phyloP scores from a whole-genome alignment of 179 eudicot species.

The Nepenthes alata region DNA sequence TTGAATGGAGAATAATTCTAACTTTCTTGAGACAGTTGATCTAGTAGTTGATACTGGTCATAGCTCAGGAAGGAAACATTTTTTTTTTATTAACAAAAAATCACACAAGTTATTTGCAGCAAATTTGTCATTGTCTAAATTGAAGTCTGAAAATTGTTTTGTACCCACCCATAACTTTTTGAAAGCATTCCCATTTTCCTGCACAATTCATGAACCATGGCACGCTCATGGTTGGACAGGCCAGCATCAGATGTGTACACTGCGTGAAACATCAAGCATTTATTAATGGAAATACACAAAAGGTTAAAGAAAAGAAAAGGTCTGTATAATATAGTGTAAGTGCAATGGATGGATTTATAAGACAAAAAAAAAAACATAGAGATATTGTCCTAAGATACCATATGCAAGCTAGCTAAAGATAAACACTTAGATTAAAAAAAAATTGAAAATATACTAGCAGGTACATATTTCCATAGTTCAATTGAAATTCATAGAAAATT shows the following conservation, averaged over 20 bases:
- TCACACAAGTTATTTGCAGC: background rate
- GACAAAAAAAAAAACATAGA: background rate
- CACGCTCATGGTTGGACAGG: conserved; percentile 55
- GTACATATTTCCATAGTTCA: too few relatives aligned
- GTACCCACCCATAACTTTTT: conserved; percentile 72
- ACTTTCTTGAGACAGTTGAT: too few relatives aligned
- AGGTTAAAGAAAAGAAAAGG: background rate
- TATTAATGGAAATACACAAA: background rate
- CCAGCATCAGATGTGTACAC: conserved; percentile 49
- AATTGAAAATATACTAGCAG: too few relatives aligned
- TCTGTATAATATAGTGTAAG: background rate
- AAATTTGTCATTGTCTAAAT: background rate
- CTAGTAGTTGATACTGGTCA: background rate
- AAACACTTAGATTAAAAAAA: too few relatives aligned
- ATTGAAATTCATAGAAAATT: too few relatives aligned
- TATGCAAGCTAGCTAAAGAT: too few relatives aligned
- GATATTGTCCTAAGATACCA: too few relatives aligned
- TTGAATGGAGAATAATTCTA: background rate
- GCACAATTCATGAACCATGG: conserved; percentile 42
- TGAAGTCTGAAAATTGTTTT: background rate
- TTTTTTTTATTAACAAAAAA: background rate
- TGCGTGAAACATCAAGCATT: conserved; percentile 19
- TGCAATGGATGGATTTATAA: background rate
- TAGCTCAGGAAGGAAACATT: background rate
- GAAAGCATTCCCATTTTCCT: conserved; percentile 58